Base-by-base conservation (phyloP, 2,329 filamentous ascomycete genomes). In the Beauveria pseudobassiana region DNA sequence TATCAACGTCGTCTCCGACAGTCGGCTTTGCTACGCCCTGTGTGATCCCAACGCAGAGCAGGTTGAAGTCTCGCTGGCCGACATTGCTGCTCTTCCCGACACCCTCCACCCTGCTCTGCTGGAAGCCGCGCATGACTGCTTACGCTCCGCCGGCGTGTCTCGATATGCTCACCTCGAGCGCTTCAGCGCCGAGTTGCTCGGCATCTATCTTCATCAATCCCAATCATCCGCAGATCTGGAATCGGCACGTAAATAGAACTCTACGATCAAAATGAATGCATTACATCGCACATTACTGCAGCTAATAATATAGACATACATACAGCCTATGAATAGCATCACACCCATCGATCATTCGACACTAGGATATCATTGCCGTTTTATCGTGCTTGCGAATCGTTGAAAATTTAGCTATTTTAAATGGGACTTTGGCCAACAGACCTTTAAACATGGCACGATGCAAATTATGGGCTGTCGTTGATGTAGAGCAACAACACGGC, bases 171-270 rank as follows among this genome's bases (percentile, higher is more conserved):
- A 62, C 30, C 48, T 59, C 18, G 46, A 62, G 40, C 61, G 61
- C 18, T 59, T 58, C 49, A 58, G 14, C 8, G 54, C 61, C 3
- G 61, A 62, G 22, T 22, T 62, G 48, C 61, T 62, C 16, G 61
- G 61, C 24, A 62, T 62, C 24, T 62, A 59, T 48, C 46, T 53
- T 38, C 53, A 59, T 54, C 61, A 62, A 51, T 51, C 24, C 34
- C 30, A 62, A 42, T 12, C 8, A 50, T 56, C 46, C 16, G 18
- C 52, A n/a, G 46, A 55, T 50, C 43, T n/a, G 52, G 51, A 62
- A 62, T 62, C 52, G 50, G 43, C 40, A 8, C 30, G 18, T 20
- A 56, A 62, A 53, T 54, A 49, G 30, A 28, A 20, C 18, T 28
- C 28, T 20, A 34, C 56, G 48, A 20, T 38, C 3, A 40, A 30